Evolutionary conservation across 2,329 filamentous ascomycete genomes (phyloP).

Genomic region (Alternaria brassicae): DNA sequence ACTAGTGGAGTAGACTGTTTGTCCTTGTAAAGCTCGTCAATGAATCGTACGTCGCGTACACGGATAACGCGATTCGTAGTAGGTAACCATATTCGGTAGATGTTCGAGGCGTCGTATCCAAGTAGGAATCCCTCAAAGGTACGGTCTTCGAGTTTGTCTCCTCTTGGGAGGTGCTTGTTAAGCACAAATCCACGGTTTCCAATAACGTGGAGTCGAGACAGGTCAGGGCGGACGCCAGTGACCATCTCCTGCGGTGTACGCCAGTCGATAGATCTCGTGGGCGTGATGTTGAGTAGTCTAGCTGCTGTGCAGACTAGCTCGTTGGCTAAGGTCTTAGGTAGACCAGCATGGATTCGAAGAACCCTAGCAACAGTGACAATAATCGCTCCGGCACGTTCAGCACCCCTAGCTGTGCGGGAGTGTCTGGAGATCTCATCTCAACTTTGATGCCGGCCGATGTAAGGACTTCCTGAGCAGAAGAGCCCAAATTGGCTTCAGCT

Average conservation of each 20-base stretch:
- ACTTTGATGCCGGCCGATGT: conserved; percentile 3
- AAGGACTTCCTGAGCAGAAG: not conserved
- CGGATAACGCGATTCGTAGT: conserved; percentile 10
- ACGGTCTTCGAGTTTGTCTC: conserved; percentile 9
- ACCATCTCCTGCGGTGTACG: not conserved
- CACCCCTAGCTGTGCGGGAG: conserved; percentile 2
- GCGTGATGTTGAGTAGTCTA: conserved; percentile 20
- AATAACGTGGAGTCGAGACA: not conserved
- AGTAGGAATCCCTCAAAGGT: conserved; percentile 22
- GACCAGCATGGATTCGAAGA: conserved; percentile 1
- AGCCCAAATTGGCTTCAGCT: not conserved
- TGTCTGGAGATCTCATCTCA: not conserved
- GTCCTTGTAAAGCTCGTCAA: conserved; percentile 5
- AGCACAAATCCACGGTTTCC: not conserved
- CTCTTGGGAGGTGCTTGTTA: not conserved
- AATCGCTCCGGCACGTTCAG: conserved; percentile 1
- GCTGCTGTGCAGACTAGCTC: conserved; percentile 11
- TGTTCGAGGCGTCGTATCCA: conserved; percentile 22
- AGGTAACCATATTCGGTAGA: too few relatives aligned
- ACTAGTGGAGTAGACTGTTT: not conserved
- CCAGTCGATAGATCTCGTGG: conserved; percentile 1
- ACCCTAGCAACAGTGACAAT: not conserved
- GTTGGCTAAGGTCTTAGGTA: conserved; percentile 11
- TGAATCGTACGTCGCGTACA: conserved; percentile 8
- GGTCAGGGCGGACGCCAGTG: not conserved